A percentile compares a stretch with the other conserved stretches of the same genome.
phyloP scores from a whole-genome alignment of 164 flowering plant species.

The Sextonia rubra region DNA sequence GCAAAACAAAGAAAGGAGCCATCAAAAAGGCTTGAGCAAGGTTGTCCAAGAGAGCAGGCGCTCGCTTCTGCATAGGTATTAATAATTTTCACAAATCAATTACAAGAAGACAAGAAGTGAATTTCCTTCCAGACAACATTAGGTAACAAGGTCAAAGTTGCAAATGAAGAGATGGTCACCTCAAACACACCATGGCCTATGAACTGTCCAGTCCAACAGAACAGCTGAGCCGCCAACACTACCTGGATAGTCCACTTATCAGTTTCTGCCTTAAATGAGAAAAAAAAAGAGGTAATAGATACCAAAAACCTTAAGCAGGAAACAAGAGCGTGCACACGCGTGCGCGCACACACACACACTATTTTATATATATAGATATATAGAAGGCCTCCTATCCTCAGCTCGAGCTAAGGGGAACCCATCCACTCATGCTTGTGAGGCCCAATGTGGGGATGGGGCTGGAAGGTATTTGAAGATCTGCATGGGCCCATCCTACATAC shows the following conservation, averaged over 20 bases:
- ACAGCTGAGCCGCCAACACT: conserved; percentile 42
- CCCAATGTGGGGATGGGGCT: too few relatives aligned
- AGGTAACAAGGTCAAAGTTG: not conserved
- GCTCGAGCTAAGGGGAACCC: too few relatives aligned
- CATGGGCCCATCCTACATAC: too few relatives aligned
- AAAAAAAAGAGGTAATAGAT: not conserved
- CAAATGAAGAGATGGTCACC: conserved; percentile 23
- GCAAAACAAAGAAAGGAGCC: conserved; percentile 67
- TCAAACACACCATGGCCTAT: conserved; percentile 65
- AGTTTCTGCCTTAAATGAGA: not conserved
- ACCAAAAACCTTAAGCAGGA: too few relatives aligned
- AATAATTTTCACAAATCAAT: not conserved
- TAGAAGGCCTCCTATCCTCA: too few relatives aligned
- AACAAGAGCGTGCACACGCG: too few relatives aligned
- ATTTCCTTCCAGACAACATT: not conserved
- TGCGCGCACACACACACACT: too few relatives aligned
- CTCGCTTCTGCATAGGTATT: conserved; percentile 41
- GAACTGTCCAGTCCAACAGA: conserved; percentile 67
- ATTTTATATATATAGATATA: too few relatives aligned
- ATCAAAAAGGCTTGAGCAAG: conserved; percentile 56
- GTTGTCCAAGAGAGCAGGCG: conserved; percentile 65
- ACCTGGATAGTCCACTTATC: conserved; percentile 28
- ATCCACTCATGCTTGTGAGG: too few relatives aligned
- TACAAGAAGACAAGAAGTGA: not conserved
- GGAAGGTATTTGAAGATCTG: too few relatives aligned